Conservation (phyloP, 345 rosid species). For the Boechera stricta region DNA sequence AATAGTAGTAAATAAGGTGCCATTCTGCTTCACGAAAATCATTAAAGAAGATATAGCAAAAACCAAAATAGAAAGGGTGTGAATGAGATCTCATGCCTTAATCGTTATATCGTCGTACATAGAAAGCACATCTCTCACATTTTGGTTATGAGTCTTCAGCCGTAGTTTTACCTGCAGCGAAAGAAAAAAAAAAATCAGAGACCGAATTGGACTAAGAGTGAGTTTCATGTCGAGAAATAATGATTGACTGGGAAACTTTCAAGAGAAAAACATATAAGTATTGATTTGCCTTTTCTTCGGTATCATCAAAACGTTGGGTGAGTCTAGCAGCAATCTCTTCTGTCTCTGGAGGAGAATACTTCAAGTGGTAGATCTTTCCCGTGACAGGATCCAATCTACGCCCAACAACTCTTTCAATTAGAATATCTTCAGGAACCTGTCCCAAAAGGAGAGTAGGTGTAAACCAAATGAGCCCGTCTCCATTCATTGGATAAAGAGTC, state of each 20-base stretch:
- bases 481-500: constrained; percentile 9
- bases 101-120: constrained; percentile 73
- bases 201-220: constrained; percentile 11
- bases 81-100: constrained; percentile 58
- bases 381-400: constrained; percentile 94
- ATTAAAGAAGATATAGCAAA: not conserved
- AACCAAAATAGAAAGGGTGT: constrained; percentile 33
- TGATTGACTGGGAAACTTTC: not conserved
- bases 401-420: constrained; percentile 91
- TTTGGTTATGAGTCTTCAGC: constrained; percentile 72
- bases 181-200: not conserved
- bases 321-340: constrained; percentile 87
- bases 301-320: constrained; percentile 92
- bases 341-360: constrained; percentile 87
- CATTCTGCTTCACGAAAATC: constrained; percentile 21
- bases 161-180: constrained; percentile 76
- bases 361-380: constrained; percentile 92
- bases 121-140: constrained; percentile 87
- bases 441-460: constrained; percentile 36
- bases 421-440: constrained; percentile 90
- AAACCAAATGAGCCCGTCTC: not conserved
- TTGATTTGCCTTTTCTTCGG: constrained; percentile 81
- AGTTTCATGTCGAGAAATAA: not conserved
- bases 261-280: constrained; percentile 7
- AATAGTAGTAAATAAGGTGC: not conserved